Evolutionary conservation across 345 rosid species (phyloP).

Genomic region (Arabidopsis thaliana): DNA sequence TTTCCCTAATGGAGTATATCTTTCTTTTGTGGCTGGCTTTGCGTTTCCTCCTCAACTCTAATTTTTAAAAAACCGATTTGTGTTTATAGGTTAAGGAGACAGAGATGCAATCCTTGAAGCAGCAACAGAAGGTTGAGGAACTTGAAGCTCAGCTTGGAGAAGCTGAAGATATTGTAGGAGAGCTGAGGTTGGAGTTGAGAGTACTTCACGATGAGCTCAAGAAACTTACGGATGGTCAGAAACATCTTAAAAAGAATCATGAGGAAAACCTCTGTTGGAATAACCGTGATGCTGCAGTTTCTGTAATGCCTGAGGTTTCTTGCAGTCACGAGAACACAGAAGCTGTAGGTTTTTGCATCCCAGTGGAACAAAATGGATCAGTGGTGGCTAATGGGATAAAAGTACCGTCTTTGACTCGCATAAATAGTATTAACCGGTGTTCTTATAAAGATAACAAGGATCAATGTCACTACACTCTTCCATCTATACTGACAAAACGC

Average conservation of each 20-base stretch:
- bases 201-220: slow-evolving; percentile 68
- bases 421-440: slow-evolving; percentile 48
- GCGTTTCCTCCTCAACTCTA: slow-evolving; percentile 16
- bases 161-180: slow-evolving; percentile 86
- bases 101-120: slow-evolving; percentile 55
- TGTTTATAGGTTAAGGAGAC: slow-evolving; percentile 73
- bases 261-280: slow-evolving; percentile 6
- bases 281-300: slow-evolving; percentile 38
- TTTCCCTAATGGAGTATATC: neutral
- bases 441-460: slow-evolving; percentile 53
- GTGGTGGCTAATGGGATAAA: slow-evolving; percentile 44
- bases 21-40: slow-evolving; percentile 26
- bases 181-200: slow-evolving; percentile 76
- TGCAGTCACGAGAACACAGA: slow-evolving; percentile 43
- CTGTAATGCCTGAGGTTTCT: slow-evolving; percentile 37
- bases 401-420: slow-evolving; percentile 43
- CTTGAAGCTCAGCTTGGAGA: slow-evolving; percentile 91
- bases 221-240: slow-evolving; percentile 42
- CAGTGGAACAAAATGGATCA: slow-evolving; percentile 41
- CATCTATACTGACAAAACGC: slow-evolving; percentile 68
- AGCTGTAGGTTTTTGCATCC: slow-evolving; percentile 45
- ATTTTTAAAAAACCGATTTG: neutral
- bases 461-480: slow-evolving; percentile 60
- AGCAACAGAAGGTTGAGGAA: slow-evolving; percentile 71
- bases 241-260: slow-evolving; percentile 23